Conservation (phyloP, 2,329 filamentous ascomycete genomes). For the Colletotrichum tabaci region DNA sequence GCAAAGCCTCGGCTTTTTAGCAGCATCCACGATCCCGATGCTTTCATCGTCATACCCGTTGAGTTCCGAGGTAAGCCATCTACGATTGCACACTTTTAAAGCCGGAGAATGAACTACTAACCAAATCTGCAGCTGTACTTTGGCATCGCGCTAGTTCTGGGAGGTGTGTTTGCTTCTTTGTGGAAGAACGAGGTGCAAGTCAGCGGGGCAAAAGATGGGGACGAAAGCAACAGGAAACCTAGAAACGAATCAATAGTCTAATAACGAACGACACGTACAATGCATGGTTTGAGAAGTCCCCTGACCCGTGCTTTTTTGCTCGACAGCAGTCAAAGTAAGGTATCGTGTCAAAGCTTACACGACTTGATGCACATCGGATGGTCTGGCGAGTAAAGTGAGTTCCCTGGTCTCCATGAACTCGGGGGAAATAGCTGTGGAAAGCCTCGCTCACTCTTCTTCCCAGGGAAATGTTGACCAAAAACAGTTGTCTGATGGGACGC, state of each 20-base stretch:
- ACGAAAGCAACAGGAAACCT: background rate
- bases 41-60: background rate
- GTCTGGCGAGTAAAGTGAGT: conserved; percentile 16
- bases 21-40: background rate
- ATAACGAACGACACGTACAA: conserved; percentile 11
- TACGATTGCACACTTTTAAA: background rate
- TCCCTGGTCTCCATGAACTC: conserved; percentile 22
- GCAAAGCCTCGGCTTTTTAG: background rate
- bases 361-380: conserved; percentile 1
- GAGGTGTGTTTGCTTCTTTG: background rate
- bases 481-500: background rate
- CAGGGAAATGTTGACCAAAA: background rate
- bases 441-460: conserved; percentile 23
- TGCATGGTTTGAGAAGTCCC: background rate
- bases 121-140: background rate
- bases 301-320: background rate
- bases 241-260: conserved; percentile 6
- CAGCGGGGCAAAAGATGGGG: background rate
- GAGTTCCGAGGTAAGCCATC: background rate
- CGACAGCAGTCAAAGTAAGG: background rate
- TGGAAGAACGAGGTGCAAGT: background rate
- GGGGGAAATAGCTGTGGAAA: conserved; percentile 8
- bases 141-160: background rate
- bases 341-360: background rate
- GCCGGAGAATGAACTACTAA: background rate